Evolutionary conservation across 192 early-diverging fungal genomes (phyloP), one percentile per base, ranked within the genome.

Genomic region (Polychytrium aggregatum): DNA sequence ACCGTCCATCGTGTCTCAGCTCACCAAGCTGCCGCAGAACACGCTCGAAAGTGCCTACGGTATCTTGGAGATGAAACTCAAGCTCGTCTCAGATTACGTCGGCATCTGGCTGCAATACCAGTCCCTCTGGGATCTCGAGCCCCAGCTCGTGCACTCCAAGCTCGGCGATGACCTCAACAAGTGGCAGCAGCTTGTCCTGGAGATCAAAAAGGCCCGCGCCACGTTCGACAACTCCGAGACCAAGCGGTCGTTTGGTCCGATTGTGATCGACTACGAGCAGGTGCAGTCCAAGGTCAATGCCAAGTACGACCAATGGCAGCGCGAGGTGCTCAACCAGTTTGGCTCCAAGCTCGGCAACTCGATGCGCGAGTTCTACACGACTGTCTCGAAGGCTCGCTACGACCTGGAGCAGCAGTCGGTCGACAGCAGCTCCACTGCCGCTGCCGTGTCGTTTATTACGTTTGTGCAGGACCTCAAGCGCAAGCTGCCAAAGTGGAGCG

Each of bases 211-310:
- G 31, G 86, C 89, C 0, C 84, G 97, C 28, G 60, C 75, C 1
- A 97, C 93, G 0, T 99, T 99, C 68, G 95, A 99, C 72, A 98
- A 89, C 50, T 85, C 90, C 0, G 88, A 92, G 57, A 92, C 85
- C 0, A 74, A 78, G 34, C 84, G 90, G 59, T 74, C 81, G 0
- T 91, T 99, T 60, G 91, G 90, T 11, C 72, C 82, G 11, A 60
- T 80, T n/a, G 74, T 91, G 0, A 72, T 99, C 28, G 87, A 99
- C 58, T 99, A 97, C 64, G 92, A 86, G 55, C 90, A 92, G 62
- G 93, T 97, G n/a, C 97, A 98, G 63, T 76, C 81, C 42, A 99
- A 97, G 59, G 92, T 99, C 43, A 98, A 94, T 44, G 77, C 82
- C 36, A 91, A 93, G 57, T 98, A 99, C 71, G 97, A 98, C 54